phyloP scores from a whole-genome alignment of 257 asterid species.

The Datura wrightii region DNA sequence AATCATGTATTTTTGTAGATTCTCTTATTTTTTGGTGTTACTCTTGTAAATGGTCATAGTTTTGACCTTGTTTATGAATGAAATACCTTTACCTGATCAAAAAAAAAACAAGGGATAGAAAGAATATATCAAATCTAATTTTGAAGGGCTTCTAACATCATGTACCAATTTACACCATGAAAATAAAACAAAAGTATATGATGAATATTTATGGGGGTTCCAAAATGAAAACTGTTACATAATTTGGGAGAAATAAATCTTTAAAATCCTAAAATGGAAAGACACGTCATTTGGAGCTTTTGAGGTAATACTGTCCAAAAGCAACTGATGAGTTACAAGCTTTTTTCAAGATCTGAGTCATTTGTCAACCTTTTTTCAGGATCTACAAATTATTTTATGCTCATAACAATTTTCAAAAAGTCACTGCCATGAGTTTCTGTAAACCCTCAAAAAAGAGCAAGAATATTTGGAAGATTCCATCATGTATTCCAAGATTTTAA shows the following conservation, averaged over 20 bases:
- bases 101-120: background rate
- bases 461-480: background rate
- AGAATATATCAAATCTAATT: conserved; percentile 5
- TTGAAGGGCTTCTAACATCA: conserved; percentile 7
- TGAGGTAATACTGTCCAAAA: background rate
- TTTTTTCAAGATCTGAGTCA: background rate
- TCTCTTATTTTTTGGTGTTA: no score
- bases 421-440: background rate
- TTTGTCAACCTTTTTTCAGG: background rate
- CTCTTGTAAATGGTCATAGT: no score
- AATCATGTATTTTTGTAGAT: no score
- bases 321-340: background rate
- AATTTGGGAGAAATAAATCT: background rate
- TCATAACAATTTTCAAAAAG: background rate
- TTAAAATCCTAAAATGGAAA: background rate
- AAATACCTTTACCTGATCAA: no score
- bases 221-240: background rate
- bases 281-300: background rate
- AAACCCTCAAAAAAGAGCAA: background rate
- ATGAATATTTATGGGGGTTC: background rate
- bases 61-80: no score
- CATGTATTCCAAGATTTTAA: background rate
- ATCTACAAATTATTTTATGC: background rate
- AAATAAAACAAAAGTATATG: background rate
- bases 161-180: background rate